Conservation (phyloP, 805 yeast species). For the Sporopachydermia lactativora region DNA sequence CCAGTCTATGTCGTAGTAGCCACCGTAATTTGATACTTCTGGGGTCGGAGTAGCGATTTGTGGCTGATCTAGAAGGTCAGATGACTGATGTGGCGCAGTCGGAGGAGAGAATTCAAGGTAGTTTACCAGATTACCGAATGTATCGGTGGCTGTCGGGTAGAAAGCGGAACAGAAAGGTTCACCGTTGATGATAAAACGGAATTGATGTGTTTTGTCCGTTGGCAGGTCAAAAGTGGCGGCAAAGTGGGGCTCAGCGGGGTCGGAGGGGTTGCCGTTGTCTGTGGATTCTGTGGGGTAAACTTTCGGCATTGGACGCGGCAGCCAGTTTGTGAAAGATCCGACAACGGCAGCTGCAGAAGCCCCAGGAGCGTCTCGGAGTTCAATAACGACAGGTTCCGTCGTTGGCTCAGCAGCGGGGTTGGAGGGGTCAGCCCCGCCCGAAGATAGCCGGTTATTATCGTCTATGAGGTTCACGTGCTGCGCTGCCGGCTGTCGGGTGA, state of each 20-base stretch:
- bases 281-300: background rate
- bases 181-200: constrained; percentile 87
- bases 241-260: background rate
- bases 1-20: constrained; percentile 10
- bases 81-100: background rate
- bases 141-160: constrained; percentile 94
- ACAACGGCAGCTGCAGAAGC: background rate
- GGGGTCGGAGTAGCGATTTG: constrained; percentile 27
- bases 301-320: background rate
- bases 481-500: too few species aligned
- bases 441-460: background rate
- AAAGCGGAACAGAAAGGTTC: constrained; percentile 80
- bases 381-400: background rate
- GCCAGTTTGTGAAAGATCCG: background rate
- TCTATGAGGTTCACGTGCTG: background rate
- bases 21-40: constrained; percentile 4
- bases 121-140: constrained; percentile 90
- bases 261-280: too few species aligned
- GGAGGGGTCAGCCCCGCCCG: too few species aligned
- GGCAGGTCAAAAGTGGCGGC: background rate
- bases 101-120: constrained; percentile 45
- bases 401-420: too few species aligned
- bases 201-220: constrained; percentile 59
- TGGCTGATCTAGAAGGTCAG: too few species aligned
- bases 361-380: background rate